These are phyloP conservation scores for Phytophthora hibernalis DNA, from an alignment of 352 stramenopile species.

Conservation along the genomic window DNA sequence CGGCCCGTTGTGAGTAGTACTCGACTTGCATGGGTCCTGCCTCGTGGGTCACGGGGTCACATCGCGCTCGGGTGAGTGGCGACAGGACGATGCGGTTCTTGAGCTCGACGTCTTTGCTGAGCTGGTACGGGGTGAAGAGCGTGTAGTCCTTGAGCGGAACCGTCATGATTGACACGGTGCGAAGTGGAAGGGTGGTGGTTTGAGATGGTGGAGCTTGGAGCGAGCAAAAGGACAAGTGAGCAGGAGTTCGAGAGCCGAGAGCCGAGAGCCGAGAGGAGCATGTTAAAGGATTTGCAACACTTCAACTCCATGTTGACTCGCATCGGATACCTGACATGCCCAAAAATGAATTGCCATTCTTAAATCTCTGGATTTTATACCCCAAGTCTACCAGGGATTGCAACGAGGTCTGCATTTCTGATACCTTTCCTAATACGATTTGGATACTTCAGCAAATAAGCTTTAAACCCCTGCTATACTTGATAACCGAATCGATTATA, in stretches of 20 bases:
- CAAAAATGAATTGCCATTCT: too few relatives aligned
- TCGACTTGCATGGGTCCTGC: constrained; percentile 50
- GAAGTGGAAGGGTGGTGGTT: neutral
- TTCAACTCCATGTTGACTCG: constrained; percentile 27
- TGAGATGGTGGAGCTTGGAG: neutral
- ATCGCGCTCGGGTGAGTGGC: constrained; percentile 40
- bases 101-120: constrained; percentile 39
- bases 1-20: constrained; percentile 40
- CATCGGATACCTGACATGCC: neutral
- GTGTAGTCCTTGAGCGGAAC: constrained; percentile 37
- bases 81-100: constrained; percentile 53
- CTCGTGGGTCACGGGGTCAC: constrained; percentile 31
- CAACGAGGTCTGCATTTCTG: too few relatives aligned
- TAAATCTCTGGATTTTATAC: too few relatives aligned
- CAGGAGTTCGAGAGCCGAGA: constrained; percentile 9
- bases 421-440: too few relatives aligned
- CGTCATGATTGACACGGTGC: constrained; percentile 12
- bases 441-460: too few relatives aligned
- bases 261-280: constrained; percentile 16
- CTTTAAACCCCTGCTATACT: too few relatives aligned
- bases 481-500: too few relatives aligned
- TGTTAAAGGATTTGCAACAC: constrained; percentile 29
- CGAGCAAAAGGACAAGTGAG: constrained; percentile 25
- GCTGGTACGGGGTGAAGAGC: constrained; percentile 44
- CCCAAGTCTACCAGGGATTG: too few relatives aligned